These are phyloP conservation scores for Infundibulicybe gibba DNA, from an alignment of 768 basidiomycete species.

Conservation along the genomic window DNA sequence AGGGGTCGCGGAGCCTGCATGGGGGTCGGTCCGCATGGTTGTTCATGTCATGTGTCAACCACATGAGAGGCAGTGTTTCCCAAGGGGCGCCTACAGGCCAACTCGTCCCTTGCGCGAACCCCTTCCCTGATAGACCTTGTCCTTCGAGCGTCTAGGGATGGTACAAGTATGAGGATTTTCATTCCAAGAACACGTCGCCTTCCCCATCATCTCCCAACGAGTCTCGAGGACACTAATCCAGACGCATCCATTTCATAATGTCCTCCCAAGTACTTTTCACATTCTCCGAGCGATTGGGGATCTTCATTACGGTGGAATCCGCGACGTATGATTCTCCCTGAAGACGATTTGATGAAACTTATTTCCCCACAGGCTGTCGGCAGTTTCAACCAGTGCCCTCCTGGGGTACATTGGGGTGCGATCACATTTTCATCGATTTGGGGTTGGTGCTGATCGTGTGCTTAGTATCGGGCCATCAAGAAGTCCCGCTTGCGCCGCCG, in stretches of 20 bases:
- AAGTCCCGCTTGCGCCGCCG: not conserved
- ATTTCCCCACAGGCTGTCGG: constrained; percentile 3
- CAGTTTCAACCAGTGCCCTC: constrained; percentile 3
- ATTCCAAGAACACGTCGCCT: no score
- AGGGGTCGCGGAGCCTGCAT: no score
- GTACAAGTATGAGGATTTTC: no score
- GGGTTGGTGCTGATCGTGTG: not conserved
- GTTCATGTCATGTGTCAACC: no score
- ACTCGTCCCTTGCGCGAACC: no score
- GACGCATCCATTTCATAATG: not conserved
- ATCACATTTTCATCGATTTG: not conserved
- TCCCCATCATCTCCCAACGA: no score
- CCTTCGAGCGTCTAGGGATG: no score
- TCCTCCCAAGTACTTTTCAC: not conserved
- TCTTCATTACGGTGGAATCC: constrained; percentile 8
- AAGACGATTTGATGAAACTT: not conserved
- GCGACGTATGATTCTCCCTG: not conserved
- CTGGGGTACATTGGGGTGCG: constrained; percentile 6
- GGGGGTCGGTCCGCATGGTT: no score
- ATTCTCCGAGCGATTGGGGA: constrained; percentile 8
- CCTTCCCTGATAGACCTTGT: no score
- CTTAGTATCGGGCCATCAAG: constrained; percentile 1
- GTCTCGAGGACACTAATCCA: no score
- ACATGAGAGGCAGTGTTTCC: no score
- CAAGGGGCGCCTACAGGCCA: no score